phyloP scores from a whole-genome alignment of 768 basidiomycete species.

The Stropharia rugosoannulata region DNA sequence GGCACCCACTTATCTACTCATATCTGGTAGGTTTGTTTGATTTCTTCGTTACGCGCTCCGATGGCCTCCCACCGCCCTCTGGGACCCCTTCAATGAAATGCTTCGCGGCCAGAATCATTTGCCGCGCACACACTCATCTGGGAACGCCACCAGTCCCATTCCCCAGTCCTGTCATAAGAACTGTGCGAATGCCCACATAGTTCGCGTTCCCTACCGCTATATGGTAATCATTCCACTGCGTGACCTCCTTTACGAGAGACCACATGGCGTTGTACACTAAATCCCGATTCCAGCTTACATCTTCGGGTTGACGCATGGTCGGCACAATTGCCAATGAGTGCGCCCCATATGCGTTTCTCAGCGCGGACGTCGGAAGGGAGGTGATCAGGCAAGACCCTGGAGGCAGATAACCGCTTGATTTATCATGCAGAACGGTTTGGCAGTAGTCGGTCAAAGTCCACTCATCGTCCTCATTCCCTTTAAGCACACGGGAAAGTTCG shows the following conservation, averaged over 20 bases:
- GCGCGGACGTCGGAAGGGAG: not conserved
- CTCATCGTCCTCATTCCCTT: not conserved
- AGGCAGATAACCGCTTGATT: constrained; percentile 1
- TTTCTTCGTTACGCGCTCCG: constrained; percentile 5
- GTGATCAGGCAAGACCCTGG: constrained; percentile 6
- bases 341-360: not conserved
- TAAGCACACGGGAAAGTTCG: constrained; percentile 5
- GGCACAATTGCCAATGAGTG: constrained; percentile 4
- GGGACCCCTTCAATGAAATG: constrained; percentile 8
- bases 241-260: constrained; percentile 9
- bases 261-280: constrained; percentile 15
- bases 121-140: constrained; percentile 6
- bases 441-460: constrained; percentile 8
- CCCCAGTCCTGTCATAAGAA: constrained; percentile 16
- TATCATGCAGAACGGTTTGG: not conserved
- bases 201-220: not conserved
- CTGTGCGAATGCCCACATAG: constrained; percentile 1
- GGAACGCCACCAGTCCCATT: constrained; percentile 10
- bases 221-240: constrained; percentile 1
- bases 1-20: not conserved
- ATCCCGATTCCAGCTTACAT: constrained; percentile 13
- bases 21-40: constrained; percentile 5
- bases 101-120: constrained; percentile 13
- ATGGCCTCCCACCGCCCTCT: constrained; percentile 3
- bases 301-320: constrained; percentile 9